Evolutionary conservation across 257 asterid species (phyloP), one percentile per base, ranked within the genome.

Genomic region (Perilla frutescens): DNA sequence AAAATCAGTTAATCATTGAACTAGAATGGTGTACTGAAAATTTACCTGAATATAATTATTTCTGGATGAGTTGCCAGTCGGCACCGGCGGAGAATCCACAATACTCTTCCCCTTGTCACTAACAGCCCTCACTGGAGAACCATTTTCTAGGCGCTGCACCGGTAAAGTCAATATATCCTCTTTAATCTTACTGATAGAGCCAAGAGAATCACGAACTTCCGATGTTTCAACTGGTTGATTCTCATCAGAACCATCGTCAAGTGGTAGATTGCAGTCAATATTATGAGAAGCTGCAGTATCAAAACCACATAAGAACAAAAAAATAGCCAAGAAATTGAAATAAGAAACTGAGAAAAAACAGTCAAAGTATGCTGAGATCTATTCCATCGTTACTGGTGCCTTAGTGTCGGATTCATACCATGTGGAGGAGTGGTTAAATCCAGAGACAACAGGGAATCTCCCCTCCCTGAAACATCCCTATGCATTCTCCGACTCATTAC

Each of bases 1-100:
- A 34, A 20, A 34, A 34, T 34, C 37, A 34, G 37, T 2, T 2
- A 37, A 26, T 50, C 13, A 40, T 26, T 13, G 50, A n/a, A 66
- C 8, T 76, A 62, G 26, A 14, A 63, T 8, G 11, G 7, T 57
- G 39, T 62, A 13, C 10, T 55, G 68, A 62, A 20, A 53, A 61
- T 68, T 71, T 75, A 91, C 97, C 97, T 91, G 89, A 54, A 86
- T 82, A 74, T 62, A 83, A 45, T 67, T 78, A 69, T 68, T 71
- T 69, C 76, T 70, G 31, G 75, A 53, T n/a, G 80, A 69, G 45
- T 60, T 12, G 69, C 41, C 66, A 26, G 55, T 29, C 57, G 61
- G 60, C 2, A 47, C 58, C 5, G 86, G 74, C 37, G 74, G 77
- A 63, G 68, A 41, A 62, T 84, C 84, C 20, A 59, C 14, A 29